Evolutionary conservation across 306 rosid genomes (phyloP).

Genomic region (Cucumis sativus): DNA sequence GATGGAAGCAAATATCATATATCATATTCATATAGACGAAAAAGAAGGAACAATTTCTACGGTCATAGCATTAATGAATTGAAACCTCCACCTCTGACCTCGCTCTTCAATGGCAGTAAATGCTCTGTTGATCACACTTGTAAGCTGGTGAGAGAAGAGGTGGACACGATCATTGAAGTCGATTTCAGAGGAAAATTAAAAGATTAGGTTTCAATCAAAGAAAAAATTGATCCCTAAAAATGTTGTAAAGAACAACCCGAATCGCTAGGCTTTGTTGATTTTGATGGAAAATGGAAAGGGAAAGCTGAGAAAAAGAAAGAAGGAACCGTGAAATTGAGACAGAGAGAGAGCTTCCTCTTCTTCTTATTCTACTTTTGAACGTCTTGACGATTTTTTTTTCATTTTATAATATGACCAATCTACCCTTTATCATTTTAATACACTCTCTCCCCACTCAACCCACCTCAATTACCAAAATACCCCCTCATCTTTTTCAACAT

Average conservation of each 20-base stretch:
- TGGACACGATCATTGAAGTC: neutral
- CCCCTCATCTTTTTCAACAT: neutral
- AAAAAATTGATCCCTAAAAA: neutral
- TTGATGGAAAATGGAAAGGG: neutral
- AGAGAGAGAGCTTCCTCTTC: conserved; percentile 5
- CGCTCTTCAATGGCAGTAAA: conserved; percentile 12
- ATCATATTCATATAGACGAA: neutral
- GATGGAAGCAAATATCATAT: neutral
- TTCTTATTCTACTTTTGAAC: neutral
- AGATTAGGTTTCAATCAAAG: neutral
- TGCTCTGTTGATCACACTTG: conserved; percentile 5
- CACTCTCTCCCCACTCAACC: neutral
- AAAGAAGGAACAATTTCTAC: neutral
- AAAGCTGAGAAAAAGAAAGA: neutral
- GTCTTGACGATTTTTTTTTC: neutral
- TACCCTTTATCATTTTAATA: neutral
- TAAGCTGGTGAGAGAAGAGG: neutral
- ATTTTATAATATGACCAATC: neutral
- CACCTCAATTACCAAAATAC: neutral
- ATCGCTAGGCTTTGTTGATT: neutral
- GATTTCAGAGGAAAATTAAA: neutral
- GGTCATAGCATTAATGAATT: neutral
- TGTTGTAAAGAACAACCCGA: neutral
- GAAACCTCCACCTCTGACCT: conserved; percentile 21
- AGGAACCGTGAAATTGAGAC: neutral